These are phyloP conservation scores for Aurantiochytrium sp. DNA, from an alignment of 108 stramenopile species.

Conservation along the genomic window DNA sequence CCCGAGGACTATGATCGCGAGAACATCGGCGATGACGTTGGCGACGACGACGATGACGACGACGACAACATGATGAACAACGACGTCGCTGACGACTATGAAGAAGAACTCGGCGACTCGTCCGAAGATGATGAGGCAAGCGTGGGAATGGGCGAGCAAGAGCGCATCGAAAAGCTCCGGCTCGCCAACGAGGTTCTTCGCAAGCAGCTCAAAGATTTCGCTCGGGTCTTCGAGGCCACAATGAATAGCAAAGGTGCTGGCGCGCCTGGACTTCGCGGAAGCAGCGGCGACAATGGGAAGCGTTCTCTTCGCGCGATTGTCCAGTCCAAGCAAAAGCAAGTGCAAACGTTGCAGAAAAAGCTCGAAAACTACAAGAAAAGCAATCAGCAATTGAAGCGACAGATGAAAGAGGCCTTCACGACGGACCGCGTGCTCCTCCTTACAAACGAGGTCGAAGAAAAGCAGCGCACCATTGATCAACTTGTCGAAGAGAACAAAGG, in stretches of 20 bases:
- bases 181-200: background rate
- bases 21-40: background rate
- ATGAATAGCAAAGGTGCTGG: background rate
- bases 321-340: background rate
- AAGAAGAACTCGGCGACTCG: background rate
- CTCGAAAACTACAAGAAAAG: background rate
- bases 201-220: slow-evolving; percentile 14
- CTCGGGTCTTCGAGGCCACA: background rate
- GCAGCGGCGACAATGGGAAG: background rate
- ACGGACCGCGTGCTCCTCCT: background rate
- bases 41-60: background rate
- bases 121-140: background rate
- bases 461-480: background rate
- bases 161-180: background rate
- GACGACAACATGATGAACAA: background rate
- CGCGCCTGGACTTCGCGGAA: background rate
- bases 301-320: slow-evolving; percentile 13
- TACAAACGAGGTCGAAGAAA: background rate
- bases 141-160: background rate
- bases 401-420: background rate
- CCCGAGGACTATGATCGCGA: background rate
- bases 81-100: background rate
- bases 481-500: background rate
- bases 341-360: background rate
- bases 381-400: background rate